Evolutionary conservation across 352 stramenopile species (phyloP), one percentile per base, ranked within the genome.

Genomic region (Phytophthora fragariaefolia): DNA sequence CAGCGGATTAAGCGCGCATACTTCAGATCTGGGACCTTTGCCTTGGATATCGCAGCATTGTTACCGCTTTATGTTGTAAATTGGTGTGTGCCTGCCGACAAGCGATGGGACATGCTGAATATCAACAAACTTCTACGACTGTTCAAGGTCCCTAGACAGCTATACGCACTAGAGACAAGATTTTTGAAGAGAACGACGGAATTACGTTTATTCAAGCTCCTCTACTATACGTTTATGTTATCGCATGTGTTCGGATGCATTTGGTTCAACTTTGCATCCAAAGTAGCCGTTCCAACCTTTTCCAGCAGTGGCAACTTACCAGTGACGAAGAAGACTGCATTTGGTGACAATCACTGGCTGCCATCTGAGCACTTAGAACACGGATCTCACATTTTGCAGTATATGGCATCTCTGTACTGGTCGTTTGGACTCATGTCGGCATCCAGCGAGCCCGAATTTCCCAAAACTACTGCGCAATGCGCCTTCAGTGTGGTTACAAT

Each of bases 201-300:
- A 22, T 47, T 92, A 3, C 78, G 80, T 1, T 34, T 92, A 15
- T 86, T 87, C 66, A 91, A 89, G 66, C 57, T 92, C 6, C 59
- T 92, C 0, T 92, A 90, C 71, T 92, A 90, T 62, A 87, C 76
- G 1, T 90, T 89, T 40, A 59, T 92, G 51, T 60, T 92, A 0
- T 80, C 76, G 1, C 83, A 90, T 38, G 57, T 83, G 7, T 73
- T 87, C 2, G 82, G 72, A 1, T 86, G 82, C 38, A 71, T 87
- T 17, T 92, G 82, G 83, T 90, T 90, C 58, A 83, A 90, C 49
- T 92, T 71, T 10, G 61, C 61, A 1, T 76, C 66, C 1, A 73
- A 74, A 27, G 65, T 63, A 13, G 66, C 73, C 2, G 59, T 74
- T 3, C 55, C 73, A 1, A 71, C 60, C 18, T 71, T 63, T 5